Evolutionary conservation across 441 rosid species (phyloP).

Genomic region (Macaranga tanarius): DNA sequence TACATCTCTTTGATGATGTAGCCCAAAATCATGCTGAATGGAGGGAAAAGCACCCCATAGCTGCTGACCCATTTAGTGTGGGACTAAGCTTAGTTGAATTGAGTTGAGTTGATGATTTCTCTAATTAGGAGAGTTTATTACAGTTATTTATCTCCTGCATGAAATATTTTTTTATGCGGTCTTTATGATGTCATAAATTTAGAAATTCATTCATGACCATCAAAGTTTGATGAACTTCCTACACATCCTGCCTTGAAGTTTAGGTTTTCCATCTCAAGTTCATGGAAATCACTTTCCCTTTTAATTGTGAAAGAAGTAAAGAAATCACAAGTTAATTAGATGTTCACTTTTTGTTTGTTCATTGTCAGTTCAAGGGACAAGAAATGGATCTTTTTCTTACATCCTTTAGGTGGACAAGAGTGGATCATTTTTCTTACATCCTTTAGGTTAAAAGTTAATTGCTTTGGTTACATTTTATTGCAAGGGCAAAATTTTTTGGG

Average conservation of each 20-base stretch:
- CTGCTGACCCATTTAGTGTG: too few species aligned
- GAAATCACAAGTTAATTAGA: not conserved
- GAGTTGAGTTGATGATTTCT: slow-evolving; percentile 28
- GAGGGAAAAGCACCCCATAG: too few species aligned
- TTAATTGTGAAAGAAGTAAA: not conserved
- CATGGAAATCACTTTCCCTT: not conserved
- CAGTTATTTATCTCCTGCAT: slow-evolving; percentile 9
- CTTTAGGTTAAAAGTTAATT: not conserved
- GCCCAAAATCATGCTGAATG: too few species aligned
- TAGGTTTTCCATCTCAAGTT: slow-evolving; percentile 7
- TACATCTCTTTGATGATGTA: too few species aligned
- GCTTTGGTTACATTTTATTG: slow-evolving; percentile 4
- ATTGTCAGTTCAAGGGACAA: not conserved
- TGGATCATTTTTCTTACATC: not conserved
- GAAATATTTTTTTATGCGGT: not conserved
- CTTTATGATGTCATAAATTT: slow-evolving; percentile 4
- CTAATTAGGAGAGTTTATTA: slow-evolving; percentile 7
- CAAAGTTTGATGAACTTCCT: not conserved
- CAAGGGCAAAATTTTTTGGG: not conserved
- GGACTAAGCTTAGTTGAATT: too few species aligned
- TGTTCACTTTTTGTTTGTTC: not conserved
- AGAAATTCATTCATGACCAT: slow-evolving; percentile 5
- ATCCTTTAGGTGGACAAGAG: too few species aligned
- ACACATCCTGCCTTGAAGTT: not conserved
- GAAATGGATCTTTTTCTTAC: not conserved